Evolutionary conservation across 2,329 filamentous ascomycete genomes (phyloP), one percentile per base, ranked within the genome.

Genomic region (Trichoderma citrinoviride): DNA sequence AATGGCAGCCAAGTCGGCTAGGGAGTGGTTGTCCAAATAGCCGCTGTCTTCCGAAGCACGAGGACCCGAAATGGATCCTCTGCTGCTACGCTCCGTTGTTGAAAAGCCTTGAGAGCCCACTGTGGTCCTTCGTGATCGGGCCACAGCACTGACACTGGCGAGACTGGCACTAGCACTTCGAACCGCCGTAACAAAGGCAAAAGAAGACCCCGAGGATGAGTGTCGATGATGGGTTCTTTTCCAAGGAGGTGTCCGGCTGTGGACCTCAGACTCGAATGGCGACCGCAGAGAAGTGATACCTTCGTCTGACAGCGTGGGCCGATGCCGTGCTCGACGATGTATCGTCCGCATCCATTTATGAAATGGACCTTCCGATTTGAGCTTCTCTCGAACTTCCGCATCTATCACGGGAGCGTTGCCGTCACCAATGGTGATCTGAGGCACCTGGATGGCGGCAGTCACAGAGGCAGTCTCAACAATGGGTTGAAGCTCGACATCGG

Each of bases 151-250:
- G 69, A 86, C 83, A 71, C 89, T 92, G 54, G 87, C 85, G 66
- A 93, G 80, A 66, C 92, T 96, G 66, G 92, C 82, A 66, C 90
- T 93, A 60, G 91, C 90, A 67, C 92, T 95, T 74, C 90, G 92
- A 70, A 96, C 84, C 17, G 87, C 89, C n/a, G 88, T 87, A 44
- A 97, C 86, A 72, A 93, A 93, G 2, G 85, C 90, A 66, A 91
- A 87, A 0, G 93, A 96, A 7, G 90, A 92, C 1, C 84, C 84
- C 14, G 91, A 91, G 2, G 89, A 90, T 7, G 85, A 87, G 63
- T 86, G 83, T 65, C 84, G 81, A 70, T 83, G 82, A 70, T 65
- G 64, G 7, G 65, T 46, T 67, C 60, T 69, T 46, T 64, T 64
- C 61, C 61, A 64, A 14, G 15, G 14, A 17, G 43, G 3, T 23